phyloP scores from a whole-genome alignment of 306 rosid species.

The Inga leiocalycina region DNA sequence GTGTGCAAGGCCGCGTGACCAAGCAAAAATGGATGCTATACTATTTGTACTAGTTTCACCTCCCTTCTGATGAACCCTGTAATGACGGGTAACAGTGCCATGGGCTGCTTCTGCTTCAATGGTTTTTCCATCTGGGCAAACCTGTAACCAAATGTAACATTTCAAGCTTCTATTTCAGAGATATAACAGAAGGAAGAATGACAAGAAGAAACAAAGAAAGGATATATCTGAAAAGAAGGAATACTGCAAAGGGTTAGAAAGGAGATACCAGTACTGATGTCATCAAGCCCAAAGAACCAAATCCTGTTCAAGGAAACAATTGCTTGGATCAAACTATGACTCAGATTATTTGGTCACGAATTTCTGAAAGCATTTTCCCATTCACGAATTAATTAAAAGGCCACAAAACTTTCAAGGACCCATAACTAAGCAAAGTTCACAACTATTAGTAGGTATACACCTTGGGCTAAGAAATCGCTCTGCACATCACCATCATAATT shows the following conservation, averaged over 20 bases:
- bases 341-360: neutral
- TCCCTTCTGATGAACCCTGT: slow-evolving; percentile 90
- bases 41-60: slow-evolving; percentile 99
- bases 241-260: slow-evolving; percentile 6
- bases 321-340: slow-evolving; percentile 18
- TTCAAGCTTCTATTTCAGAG: slow-evolving; percentile 30
- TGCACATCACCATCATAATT: slow-evolving; percentile 98
- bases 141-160: slow-evolving; percentile 44
- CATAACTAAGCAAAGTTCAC: slow-evolving; percentile 12
- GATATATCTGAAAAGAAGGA: neutral
- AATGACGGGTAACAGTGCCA: slow-evolving; percentile 95
- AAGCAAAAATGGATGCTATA: slow-evolving; percentile 96
- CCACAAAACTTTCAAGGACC: slow-evolving; percentile 27
- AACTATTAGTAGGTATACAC: slow-evolving; percentile 44
- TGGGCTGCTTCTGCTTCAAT: slow-evolving; percentile 99
- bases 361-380: slow-evolving; percentile 18
- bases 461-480: slow-evolving; percentile 99
- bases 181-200: slow-evolving; percentile 12
- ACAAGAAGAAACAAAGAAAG: slow-evolving; percentile 8
- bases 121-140: slow-evolving; percentile 98
- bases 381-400: slow-evolving; percentile 11
- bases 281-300: slow-evolving; percentile 63
- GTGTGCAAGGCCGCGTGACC: slow-evolving; percentile 95
- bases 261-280: slow-evolving; percentile 49
- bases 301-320: slow-evolving; percentile 45